phyloP scores from a whole-genome alignment of 208 protist species.

The Trypanosoma platydactyli region DNA sequence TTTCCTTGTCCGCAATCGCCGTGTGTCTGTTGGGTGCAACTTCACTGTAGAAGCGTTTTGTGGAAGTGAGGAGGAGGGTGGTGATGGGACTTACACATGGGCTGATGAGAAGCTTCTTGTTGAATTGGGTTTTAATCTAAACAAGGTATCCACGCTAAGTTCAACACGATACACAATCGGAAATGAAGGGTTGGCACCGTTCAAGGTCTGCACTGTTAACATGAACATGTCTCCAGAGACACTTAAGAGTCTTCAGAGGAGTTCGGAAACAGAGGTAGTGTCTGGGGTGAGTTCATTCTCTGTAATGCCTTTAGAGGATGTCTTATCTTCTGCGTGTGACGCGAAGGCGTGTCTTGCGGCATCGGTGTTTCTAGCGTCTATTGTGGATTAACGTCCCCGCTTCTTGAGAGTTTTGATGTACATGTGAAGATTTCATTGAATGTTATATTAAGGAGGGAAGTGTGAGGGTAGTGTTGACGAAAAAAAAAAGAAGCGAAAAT shows the following conservation, averaged over 20 bases:
- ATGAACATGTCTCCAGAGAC: slow-evolving; percentile 24
- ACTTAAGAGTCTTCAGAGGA: slow-evolving; percentile 26
- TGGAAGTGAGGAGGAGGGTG: slow-evolving; percentile 24
- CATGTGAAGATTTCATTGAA: background rate
- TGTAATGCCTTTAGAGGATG: slow-evolving; percentile 44
- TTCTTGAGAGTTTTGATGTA: background rate
- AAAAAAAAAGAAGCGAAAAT: too few species aligned
- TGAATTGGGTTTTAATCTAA: slow-evolving; percentile 33
- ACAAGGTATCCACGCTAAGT: slow-evolving; percentile 21
- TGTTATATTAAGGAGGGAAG: background rate
- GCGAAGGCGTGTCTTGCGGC: slow-evolving; percentile 55
- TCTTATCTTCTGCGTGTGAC: slow-evolving; percentile 42
- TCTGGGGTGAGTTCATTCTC: slow-evolving; percentile 19
- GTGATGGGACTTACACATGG: slow-evolving; percentile 30
- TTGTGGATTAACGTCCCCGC: background rate
- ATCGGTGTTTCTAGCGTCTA: slow-evolving; percentile 28
- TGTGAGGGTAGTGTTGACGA: too few species aligned
- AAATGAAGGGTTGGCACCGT: slow-evolving; percentile 50
- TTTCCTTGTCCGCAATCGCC: slow-evolving; percentile 41
- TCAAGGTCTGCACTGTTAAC: slow-evolving; percentile 41
- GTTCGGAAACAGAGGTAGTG: background rate
- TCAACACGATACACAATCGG: slow-evolving; percentile 49
- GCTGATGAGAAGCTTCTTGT: slow-evolving; percentile 32
- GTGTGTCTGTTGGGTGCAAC: slow-evolving; percentile 35
- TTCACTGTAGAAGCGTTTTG: slow-evolving; percentile 47